phyloP scores from a whole-genome alignment of 768 basidiomycete genomes.

The Vishniacozyma victoriae region DNA sequence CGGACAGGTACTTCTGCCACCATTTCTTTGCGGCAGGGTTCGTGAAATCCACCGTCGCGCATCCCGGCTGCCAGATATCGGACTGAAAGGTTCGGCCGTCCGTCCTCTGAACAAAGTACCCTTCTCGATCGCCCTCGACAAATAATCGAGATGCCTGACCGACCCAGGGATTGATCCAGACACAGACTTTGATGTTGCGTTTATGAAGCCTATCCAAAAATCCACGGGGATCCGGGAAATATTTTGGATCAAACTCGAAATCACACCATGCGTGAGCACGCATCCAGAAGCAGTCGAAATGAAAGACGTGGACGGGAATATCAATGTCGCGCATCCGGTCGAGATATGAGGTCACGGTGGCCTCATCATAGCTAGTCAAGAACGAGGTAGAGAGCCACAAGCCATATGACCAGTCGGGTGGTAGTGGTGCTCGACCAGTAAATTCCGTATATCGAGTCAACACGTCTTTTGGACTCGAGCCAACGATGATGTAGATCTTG shows the following conservation, averaged over 20 bases:
- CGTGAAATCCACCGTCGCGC: conserved; percentile 57
- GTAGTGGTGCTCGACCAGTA: conserved; percentile 34
- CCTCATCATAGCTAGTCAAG: conserved; percentile 58
- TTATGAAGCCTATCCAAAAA: conserved; percentile 53
- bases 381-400: conserved; percentile 75
- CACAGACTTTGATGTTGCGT: conserved; percentile 64
- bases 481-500: conserved; percentile 47
- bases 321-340: conserved; percentile 57
- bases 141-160: conserved; percentile 55
- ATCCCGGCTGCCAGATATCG: conserved; percentile 16
- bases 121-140: conserved; percentile 61
- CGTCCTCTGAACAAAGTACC: conserved; percentile 63
- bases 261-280: conserved; percentile 37
- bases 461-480: background rate
- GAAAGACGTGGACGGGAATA: conserved; percentile 58
- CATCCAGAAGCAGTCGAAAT: conserved; percentile 60
- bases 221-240: conserved; percentile 63
- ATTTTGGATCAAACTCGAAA: conserved; percentile 69
- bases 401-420: conserved; percentile 70
- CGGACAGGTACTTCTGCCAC: conserved; percentile 53
- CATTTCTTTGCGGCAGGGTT: conserved; percentile 57
- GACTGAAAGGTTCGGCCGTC: conserved; percentile 54
- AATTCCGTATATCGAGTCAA: background rate
- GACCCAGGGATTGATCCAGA: conserved; percentile 68
- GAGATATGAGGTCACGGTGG: conserved; percentile 65